Percentiles rank a stretch among this genome's conserved stretches.
Conservation (phyloP, 129 eudicot species). For the Tagetes patula region DNA sequence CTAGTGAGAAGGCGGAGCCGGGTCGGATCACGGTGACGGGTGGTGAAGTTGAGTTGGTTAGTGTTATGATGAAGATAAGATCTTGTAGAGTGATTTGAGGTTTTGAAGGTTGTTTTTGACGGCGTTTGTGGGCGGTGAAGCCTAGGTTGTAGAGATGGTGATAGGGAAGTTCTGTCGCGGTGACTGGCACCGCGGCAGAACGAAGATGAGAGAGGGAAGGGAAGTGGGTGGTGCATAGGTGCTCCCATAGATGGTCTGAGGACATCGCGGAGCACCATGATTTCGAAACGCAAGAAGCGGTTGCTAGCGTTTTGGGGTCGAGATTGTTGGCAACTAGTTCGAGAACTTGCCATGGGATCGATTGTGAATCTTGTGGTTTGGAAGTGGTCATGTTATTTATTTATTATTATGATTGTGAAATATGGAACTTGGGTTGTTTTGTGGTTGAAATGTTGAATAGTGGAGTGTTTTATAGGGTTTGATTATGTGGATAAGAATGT, state of each 20-base stretch:
- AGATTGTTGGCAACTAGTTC: constrained; percentile 44
- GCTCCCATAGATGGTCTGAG: constrained; percentile 77
- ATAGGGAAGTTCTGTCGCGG: constrained; percentile 29
- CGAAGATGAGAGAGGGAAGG: constrained; percentile 60
- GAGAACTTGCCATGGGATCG: constrained; percentile 52
- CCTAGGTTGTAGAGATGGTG: constrained; percentile 54
- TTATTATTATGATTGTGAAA: background rate
- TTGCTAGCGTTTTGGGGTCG: constrained; percentile 63
- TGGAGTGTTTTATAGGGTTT: constrained; percentile 26
- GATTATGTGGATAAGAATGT: constrained; percentile 29
- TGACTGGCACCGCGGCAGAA: constrained; percentile 27
- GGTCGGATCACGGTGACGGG: constrained; percentile 33
- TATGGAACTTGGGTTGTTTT: no score
- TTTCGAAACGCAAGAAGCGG: constrained; percentile 56
- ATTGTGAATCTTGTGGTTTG: background rate
- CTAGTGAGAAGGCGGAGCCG: constrained; percentile 26
- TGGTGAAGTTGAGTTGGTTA: constrained; percentile 29
- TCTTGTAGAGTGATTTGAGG: constrained; percentile 43
- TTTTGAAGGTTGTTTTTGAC: constrained; percentile 37
- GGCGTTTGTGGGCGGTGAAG: constrained; percentile 42
- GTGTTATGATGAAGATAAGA: constrained; percentile 47
- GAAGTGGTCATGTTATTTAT: constrained; percentile 3
- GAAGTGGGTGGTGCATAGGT: constrained; percentile 50
- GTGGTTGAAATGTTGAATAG: no score
- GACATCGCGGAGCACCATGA: constrained; percentile 60